These are phyloP conservation scores for Zygnema circumcarinatum DNA, from an alignment of 139 green algal genomes.

Conservation along the genomic window DNA sequence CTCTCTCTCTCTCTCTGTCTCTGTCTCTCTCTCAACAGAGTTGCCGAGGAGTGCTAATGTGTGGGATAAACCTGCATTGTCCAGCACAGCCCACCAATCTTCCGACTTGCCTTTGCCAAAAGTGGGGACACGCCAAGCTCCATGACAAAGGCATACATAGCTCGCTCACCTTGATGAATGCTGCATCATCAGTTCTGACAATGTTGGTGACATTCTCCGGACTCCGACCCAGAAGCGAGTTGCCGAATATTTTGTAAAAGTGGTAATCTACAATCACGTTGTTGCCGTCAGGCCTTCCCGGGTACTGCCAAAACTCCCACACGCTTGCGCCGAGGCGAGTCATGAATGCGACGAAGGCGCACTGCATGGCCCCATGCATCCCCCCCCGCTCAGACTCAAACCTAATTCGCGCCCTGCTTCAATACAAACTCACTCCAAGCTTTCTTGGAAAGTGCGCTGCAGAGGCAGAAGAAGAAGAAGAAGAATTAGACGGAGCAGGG, in stretches of 20 bases:
- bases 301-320: neutral
- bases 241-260: conserved; percentile 7
- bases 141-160: neutral
- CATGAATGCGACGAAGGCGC: neutral
- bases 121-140: neutral
- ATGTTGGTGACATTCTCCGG: neutral
- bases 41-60: neutral
- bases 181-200: neutral
- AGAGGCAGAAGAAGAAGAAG: too few relatives aligned
- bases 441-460: too few relatives aligned
- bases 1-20: neutral
- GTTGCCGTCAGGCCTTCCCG: neutral
- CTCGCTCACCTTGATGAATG: neutral
- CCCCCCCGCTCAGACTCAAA: too few relatives aligned
- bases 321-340: neutral
- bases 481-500: too few relatives aligned
- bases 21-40: neutral
- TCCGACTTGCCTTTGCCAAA: neutral
- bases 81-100: neutral
- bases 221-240: neutral
- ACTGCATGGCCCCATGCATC: neutral
- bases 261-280: conserved; percentile 17
- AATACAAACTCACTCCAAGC: too few relatives aligned
- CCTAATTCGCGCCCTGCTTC: too few relatives aligned
- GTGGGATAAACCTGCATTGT: neutral